Percentiles rank a stretch among this genome's conserved stretches.
Conservation (phyloP, 495 filamentous ascomycete genomes). For the Talaromyces proteolyticus region DNA sequence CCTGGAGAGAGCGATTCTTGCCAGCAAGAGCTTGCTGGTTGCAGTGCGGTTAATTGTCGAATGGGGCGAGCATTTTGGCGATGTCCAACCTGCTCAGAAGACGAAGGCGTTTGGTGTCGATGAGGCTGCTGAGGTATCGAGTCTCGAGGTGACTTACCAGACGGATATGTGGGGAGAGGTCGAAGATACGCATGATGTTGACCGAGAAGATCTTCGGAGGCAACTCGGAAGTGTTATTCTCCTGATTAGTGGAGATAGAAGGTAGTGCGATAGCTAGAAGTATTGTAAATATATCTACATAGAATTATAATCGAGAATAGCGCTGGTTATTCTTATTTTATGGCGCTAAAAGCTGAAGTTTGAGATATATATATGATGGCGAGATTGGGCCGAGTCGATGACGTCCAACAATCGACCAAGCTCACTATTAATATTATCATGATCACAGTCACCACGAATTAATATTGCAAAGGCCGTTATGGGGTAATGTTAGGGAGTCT, state of each 20-base stretch:
- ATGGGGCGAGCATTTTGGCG: constrained; percentile 72
- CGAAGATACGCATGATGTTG: constrained; percentile 97
- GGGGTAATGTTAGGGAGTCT: too few species aligned
- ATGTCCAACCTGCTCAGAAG: constrained; percentile 18
- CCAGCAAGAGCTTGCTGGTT: constrained; percentile 77
- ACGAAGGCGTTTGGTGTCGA: constrained; percentile 41
- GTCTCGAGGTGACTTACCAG: constrained; percentile 86
- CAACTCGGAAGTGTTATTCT: constrained; percentile 84
- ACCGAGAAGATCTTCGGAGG: constrained; percentile 82
- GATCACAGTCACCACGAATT: too few species aligned
- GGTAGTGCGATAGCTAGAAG: constrained; percentile 12
- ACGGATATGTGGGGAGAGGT: constrained; percentile 91
- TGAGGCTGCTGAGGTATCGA: constrained; percentile 70
- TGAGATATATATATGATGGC: too few species aligned
- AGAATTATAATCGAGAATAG: background rate
- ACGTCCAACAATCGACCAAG: too few species aligned
- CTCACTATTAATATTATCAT: too few species aligned
- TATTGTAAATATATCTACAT: constrained; percentile 1
- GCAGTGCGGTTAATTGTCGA: constrained; percentile 73
- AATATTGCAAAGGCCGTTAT: too few species aligned
- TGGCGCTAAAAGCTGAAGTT: too few species aligned
- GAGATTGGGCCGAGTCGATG: too few species aligned
- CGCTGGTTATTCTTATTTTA: too few species aligned
- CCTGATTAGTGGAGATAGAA: constrained; percentile 57
- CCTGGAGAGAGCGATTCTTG: constrained; percentile 75